Conservation (phyloP, 2,329 filamentous ascomycete species). For the Fusarium pininemorale region DNA sequence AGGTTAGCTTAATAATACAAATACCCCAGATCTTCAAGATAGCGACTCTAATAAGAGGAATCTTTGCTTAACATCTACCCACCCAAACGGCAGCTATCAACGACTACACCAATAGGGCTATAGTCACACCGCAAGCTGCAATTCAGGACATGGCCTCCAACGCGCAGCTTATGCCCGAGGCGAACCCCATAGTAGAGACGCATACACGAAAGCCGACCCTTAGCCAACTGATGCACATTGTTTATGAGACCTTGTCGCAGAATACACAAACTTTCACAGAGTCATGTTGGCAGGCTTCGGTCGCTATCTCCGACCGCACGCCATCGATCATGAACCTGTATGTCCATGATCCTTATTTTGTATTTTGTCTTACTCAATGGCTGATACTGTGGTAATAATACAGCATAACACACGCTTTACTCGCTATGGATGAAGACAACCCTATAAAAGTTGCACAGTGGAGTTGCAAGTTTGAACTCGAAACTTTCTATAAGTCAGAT, state of each 20-base stretch:
- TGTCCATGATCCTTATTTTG: background rate
- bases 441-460: background rate
- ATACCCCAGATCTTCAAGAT: too few relatives aligned
- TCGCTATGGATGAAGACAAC: background rate
- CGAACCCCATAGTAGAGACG: background rate
- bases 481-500: background rate
- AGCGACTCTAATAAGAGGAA: too few relatives aligned
- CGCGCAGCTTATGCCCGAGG: background rate
- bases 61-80: too few relatives aligned
- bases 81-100: too few relatives aligned
- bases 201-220: too few relatives aligned
- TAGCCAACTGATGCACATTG: rapidly evolving
- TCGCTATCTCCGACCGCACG: rapidly evolving
- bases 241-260: background rate
- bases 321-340: rapidly evolving
- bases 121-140: too few relatives aligned
- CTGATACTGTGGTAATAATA: too few relatives aligned
- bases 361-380: background rate
- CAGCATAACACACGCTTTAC: background rate
- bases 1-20: too few relatives aligned
- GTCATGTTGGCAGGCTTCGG: background rate
- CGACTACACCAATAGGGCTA: too few relatives aligned
- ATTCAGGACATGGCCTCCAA: background rate
- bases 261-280: rapidly evolving
- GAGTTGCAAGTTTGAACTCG: background rate